phyloP scores from a whole-genome alignment of 768 basidiomycete genomes.

The Suillus subaureus region DNA sequence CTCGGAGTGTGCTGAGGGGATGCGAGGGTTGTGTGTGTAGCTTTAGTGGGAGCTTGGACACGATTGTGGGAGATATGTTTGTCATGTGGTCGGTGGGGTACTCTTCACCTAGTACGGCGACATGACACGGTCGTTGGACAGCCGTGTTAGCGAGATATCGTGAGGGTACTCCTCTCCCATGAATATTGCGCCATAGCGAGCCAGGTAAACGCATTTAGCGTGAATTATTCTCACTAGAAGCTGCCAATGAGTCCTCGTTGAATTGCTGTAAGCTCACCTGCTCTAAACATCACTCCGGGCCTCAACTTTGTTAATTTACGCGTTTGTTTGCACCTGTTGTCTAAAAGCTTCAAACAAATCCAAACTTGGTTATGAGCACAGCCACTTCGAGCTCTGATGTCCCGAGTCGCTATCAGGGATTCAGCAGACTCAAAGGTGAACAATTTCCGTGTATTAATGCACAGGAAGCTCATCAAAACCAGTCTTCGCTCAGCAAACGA shows the following conservation, averaged over 20 bases:
- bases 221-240: not conserved
- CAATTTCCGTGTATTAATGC: conserved; percentile 2
- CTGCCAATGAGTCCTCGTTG: not conserved
- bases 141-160: conserved; percentile 19
- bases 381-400: conserved; percentile 5
- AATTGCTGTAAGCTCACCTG: not conserved
- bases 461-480: conserved; percentile 7
- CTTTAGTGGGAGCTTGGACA: conserved; percentile 74
- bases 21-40: conserved; percentile 80
- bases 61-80: conserved; percentile 85
- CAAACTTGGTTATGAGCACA: conserved; percentile 15
- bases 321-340: conserved; percentile 24
- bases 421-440: conserved; percentile 25
- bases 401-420: conserved; percentile 8
- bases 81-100: conserved; percentile 80
- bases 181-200: not conserved
- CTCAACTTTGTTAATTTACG: conserved; percentile 10
- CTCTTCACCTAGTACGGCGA: conserved; percentile 62
- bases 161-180: conserved; percentile 4
- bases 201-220: conserved; percentile 22
- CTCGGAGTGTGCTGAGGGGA: conserved; percentile 84
- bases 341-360: conserved; percentile 3
- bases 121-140: conserved; percentile 16
- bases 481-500: conserved; percentile 25
- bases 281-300: not conserved